Base-by-base conservation (phyloP, 345 rosid genomes). In the Camelina laxa region DNA sequence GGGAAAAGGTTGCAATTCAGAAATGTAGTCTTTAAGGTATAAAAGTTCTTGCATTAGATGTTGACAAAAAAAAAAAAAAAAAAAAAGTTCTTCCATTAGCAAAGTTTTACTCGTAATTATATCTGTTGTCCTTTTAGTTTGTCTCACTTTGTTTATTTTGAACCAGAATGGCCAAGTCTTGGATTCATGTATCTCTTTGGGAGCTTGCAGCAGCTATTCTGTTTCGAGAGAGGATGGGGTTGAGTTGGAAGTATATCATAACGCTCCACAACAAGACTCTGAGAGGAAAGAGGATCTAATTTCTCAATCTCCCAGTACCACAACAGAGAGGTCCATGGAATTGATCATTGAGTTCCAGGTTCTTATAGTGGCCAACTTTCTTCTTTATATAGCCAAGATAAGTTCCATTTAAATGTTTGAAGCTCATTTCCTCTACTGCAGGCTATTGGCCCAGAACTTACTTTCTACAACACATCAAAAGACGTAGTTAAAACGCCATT, bases 391-490 rank as follows among this genome's bases (percentile, higher is more conserved):
- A 48, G 41, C 41, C 59, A 67, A 21, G 38, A 74, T 63, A 77
- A 22, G 7, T 72, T 72, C 38, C 56, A 48, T 21, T 65, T 27
- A 41, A 49, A 71, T 57, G 48, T 65, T 65, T 71, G 57, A 70
- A 58, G 55, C 66, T 65, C 33, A 58, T 51, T 69, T 77, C 41
- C 57, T 24, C 71, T 68, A 59, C 82, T 82, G 79, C 82, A 95
- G 99, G 97, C 97, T 64, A 84, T 95, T 67, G 90, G 96, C 31
- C 97, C 97, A 41, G 99, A 95, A 84, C 90, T 95, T 60, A 95
- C 97, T 49, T 95, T 95, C 67, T 95, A 92, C 77, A 90, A 75
- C 75, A 78, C 89, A 71, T 92, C 91, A 33, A 90, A 86, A 82
- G 89, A 90, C 67, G 85, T 86, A 16, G 91, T 83, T 41, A 80